Evolutionary conservation across 2,329 filamentous ascomycete genomes (phyloP), one percentile per base, ranked within the genome.

Genomic region (Neofusicoccum sp.): DNA sequence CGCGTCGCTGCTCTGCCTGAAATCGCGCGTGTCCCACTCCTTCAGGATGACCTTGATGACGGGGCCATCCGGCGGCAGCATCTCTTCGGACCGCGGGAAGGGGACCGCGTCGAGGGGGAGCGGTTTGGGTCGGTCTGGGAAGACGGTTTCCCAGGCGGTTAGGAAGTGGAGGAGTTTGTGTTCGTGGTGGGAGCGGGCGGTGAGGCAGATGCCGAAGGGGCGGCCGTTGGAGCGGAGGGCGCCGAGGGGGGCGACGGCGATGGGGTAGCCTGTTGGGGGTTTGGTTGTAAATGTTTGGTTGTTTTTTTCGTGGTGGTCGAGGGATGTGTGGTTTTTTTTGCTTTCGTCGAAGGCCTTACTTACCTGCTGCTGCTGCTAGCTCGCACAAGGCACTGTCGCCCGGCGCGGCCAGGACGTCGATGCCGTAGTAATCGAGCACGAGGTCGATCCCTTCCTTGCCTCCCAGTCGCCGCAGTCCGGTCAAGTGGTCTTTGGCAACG

Each of bases 191-290:
- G 73, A 70, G 3, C 70, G 73, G 0, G 72, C 71, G 2, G 72
- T 69, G 11, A 75, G 66, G 1, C 71, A 71, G 9, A 76, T 58
- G 52, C 74, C 74, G 58, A 76, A 76, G 9, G 73, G 74, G 45
- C 74, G 73, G 47, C 73, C 73, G 63, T 75, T 74, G 36, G 74
- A 68, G 59, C 74, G 74, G 0, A 76, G 68, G 1, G 73, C 73
- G 4, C 69, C 70, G 7, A 76, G 67, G 0, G 74, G 73, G 22
- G 71, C 75, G 4, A 71, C 72, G 16, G 73, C 74, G 7, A 74
- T 73, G 2, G 73, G 74, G 63, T 74, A 76, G 61, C 72, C 73
- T 64, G 34, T 3, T 1, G 22, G 22, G 2, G 22, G 1, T 22
- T 22, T 22, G 22, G n/a, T n/a, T n/a, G n/a, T n/a, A n/a, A n/a